These are phyloP conservation scores for Malus hybrid DNA, from an alignment of 331 rosid genomes.

Conservation along the genomic window DNA sequence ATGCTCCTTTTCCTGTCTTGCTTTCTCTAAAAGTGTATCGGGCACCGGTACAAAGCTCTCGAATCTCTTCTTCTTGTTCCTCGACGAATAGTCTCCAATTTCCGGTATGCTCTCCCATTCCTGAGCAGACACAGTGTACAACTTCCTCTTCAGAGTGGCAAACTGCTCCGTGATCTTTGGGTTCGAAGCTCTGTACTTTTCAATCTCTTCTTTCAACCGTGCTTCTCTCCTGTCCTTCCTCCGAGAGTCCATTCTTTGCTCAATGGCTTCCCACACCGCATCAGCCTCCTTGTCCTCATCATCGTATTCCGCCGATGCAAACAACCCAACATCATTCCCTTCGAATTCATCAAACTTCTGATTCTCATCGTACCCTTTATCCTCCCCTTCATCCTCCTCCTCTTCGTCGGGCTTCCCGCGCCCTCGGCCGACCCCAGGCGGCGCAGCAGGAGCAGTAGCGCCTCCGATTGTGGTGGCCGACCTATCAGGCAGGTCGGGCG, in stretches of 20 bases:
- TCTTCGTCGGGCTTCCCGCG: conserved; percentile 78
- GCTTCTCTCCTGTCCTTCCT: conserved; percentile 84
- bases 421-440: conserved; percentile 40
- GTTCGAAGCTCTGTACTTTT: conserved; percentile 72
- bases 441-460: conserved; percentile 23
- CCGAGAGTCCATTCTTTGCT: conserved; percentile 79
- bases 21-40: conserved; percentile 83
- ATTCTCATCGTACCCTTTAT: conserved; percentile 77
- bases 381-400: conserved; percentile 76
- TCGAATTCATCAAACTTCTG: conserved; percentile 85
- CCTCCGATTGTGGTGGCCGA: conserved; percentile 53
- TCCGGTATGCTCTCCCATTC: conserved; percentile 81
- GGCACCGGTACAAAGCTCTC: conserved; percentile 91
- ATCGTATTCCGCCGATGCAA: conserved; percentile 77
- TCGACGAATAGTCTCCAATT: conserved; percentile 66
- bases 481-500: conserved; percentile 63
- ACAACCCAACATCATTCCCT: conserved; percentile 80
- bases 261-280: conserved; percentile 85
- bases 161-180: conserved; percentile 77
- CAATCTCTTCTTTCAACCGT: conserved; percentile 79
- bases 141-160: conserved; percentile 60
- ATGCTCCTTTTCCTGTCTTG: conserved; percentile 85
- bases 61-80: conserved; percentile 77
- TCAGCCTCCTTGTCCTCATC: conserved; percentile 92
- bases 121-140: conserved; percentile 52